Evolutionary conservation across 1,284 basidiomycete genomes (phyloP).

Genomic region (Leucoagaricus sp.): DNA sequence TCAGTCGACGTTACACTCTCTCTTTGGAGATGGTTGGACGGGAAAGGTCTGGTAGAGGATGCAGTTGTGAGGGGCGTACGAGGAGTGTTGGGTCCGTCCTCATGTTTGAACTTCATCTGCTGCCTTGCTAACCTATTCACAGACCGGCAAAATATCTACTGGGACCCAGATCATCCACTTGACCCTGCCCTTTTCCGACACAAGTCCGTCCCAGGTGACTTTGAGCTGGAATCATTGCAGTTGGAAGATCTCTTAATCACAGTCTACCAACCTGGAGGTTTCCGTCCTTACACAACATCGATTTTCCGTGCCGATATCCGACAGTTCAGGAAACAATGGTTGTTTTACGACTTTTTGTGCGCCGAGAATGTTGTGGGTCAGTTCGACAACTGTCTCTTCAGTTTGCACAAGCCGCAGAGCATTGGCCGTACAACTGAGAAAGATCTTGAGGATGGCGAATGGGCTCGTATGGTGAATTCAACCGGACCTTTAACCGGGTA

Average conservation of each 20-base stretch:
- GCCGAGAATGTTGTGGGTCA: conserved; percentile 97
- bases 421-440: conserved; percentile 88
- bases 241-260: conserved; percentile 95
- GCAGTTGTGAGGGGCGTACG: conserved; percentile 94
- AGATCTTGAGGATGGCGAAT: conserved; percentile 79
- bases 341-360: conserved; percentile 91
- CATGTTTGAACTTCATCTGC: not conserved
- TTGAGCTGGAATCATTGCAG: conserved; percentile 88
- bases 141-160: conserved; percentile 91
- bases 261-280: conserved; percentile 90
- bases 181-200: conserved; percentile 86
- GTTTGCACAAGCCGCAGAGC: conserved; percentile 95
- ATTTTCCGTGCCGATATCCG: conserved; percentile 94
- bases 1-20: conserved; percentile 97
- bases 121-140: conserved; percentile 10
- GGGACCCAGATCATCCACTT: conserved; percentile 79
- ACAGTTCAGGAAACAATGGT: conserved; percentile 89
- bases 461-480: conserved; percentile 82
- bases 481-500: not conserved
- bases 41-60: conserved; percentile 90
- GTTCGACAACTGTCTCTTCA: conserved; percentile 97
- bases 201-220: conserved; percentile 76
- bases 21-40: conserved; percentile 91
- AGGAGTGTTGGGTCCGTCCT: conserved; percentile 79
- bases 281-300: conserved; percentile 93